phyloP scores from a whole-genome alignment of 441 rosid species.

The Populus hybrid region DNA sequence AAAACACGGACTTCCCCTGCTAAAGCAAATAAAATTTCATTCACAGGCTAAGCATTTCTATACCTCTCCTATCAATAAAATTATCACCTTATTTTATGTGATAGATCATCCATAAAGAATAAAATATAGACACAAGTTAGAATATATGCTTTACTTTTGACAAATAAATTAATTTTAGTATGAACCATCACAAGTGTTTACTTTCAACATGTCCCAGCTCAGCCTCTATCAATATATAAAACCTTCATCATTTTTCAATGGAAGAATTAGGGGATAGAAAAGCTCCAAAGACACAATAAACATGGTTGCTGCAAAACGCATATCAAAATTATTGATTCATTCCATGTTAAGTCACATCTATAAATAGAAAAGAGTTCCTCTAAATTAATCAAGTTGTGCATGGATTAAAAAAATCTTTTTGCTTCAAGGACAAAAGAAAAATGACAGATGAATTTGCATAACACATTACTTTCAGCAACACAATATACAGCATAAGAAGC shows the following conservation, averaged over 20 bases:
- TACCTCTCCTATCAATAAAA: background rate
- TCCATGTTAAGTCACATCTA: background rate
- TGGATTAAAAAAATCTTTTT: background rate
- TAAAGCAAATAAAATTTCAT: background rate
- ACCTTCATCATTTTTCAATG: background rate
- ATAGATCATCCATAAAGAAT: background rate
- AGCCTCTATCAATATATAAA: background rate
- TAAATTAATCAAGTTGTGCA: background rate
- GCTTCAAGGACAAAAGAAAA: background rate
- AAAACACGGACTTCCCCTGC: background rate
- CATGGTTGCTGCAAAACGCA: background rate
- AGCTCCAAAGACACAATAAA: background rate
- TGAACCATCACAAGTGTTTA: background rate
- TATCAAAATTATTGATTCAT: background rate
- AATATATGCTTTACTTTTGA: background rate
- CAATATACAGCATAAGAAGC: background rate
- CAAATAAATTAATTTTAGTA: background rate
- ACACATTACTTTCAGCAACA: background rate
- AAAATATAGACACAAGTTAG: background rate
- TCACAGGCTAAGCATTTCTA: background rate
- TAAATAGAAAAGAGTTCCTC: background rate
- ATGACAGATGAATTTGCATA: background rate
- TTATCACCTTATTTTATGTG: background rate
- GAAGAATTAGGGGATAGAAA: conserved; percentile 5
- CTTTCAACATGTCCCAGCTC: background rate